Evolutionary conservation across 176 grass and related monocot genomes (phyloP), one percentile per base, ranked within the genome.

Genomic region (Hyparrhenia diplandra): DNA sequence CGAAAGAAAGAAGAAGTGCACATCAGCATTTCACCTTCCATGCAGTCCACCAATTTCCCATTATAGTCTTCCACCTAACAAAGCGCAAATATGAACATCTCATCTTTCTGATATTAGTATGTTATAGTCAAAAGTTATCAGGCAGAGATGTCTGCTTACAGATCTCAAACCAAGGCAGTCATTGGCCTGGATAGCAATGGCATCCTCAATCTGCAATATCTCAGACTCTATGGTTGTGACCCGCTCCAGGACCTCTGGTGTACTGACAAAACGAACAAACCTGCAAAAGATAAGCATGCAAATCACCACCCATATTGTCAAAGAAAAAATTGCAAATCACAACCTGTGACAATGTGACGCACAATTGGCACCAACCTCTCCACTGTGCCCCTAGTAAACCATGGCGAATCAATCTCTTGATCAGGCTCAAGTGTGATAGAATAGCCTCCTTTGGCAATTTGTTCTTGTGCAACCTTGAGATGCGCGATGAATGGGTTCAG

Each of bases 201-300:
- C 90, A 77, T 95, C 91, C 41, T 91, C 87, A 51, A 99, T 95
- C 81, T 99, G 92, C 81, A 91, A 68, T 70, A 99, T 99, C 80
- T 99, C 96, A 39, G 88, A 88, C 78, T 99, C 96, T 45, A 93
- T 90, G 13, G 96, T 99, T 4, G 87, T 91, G 12, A 95, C 92
- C 23, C 96, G 87, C 73, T 99, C 96, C 49, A 99, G 85, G 79
- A 95, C 81, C 85, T 99, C 96, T 2, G 92, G 96, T 14, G 96
- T 99, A 73, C 96, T 99, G 21, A 99, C 96, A 55, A 99, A 99
- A 64, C 96, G 86, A 70, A 99, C 96, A 90, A 99, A 99, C 84
- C 96, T 98, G 85, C 47, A n/a, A 81, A 59, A 32, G 73, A 24
- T 47, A 84, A 79, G 35, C 39, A 29, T 31, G 23, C 23, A 66